Evolutionary conservation across 371 early-diverging fungal genomes (phyloP), one percentile per base, ranked within the genome.

Genomic region (Mortierella sp.): DNA sequence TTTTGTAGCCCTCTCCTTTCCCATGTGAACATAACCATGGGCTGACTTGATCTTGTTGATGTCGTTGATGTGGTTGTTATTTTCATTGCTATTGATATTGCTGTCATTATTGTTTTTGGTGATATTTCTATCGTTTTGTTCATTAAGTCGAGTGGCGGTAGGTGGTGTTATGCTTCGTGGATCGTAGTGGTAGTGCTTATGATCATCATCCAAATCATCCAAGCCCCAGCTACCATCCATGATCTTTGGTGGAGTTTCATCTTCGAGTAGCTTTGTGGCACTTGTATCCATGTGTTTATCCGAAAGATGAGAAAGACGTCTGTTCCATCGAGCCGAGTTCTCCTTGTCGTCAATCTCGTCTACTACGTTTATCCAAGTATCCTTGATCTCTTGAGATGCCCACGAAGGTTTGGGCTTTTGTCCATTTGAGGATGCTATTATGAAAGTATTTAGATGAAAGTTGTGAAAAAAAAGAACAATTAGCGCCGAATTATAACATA

Each of bases 141-240:
- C 68, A 64, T 75, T 61, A 68, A 59, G 35, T 17, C 15, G 59
- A 3, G 69, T 69, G 32, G 49, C 17, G 19, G 43, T 40, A 10
- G 73, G 63, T 62, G 31, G 49, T n/a, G 65, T n/a, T n/a, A n/a
- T n/a, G n/a, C n/a, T n/a, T n/a, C n/a, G 51, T 45, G 29, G 51
- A n/a, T 57, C 28, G 7, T 19, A 2, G 17, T 57, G 49, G 57
- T 60, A 13, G 64, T 35, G 56, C 6, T 19, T 23, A 3, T 68
- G 45, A 23, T 72, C 72, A 40, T 61, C 68, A 13, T 77, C 76
- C 61, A 72, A 45, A 31, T 56, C 56, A 47, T 77, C 77, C 57
- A 77, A 45, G 26, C 63, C 62, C 77, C 77, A 77, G 32, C 65
- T 76, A n/a, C 66, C 72, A 57, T 77, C 77, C 72, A 76, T 70